Conservation (phyloP, 1,284 basidiomycete genomes). For the Laetiporus sulphureus region DNA sequence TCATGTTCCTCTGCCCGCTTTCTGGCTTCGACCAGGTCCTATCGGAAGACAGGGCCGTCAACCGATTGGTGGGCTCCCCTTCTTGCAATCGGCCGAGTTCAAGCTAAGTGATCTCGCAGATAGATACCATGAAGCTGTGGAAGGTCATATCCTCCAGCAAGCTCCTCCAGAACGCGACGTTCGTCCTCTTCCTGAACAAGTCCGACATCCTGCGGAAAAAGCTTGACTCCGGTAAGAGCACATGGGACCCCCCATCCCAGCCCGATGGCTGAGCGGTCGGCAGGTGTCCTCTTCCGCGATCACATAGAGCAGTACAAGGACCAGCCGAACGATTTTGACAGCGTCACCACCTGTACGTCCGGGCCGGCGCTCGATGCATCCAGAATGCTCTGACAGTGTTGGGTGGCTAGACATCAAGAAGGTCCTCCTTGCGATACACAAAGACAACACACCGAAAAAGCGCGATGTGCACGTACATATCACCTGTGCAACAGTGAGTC, state of each 20-base stretch:
- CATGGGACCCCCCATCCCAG: not conserved
- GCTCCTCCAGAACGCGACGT: conserved; percentile 41
- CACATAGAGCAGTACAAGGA: conserved; percentile 47
- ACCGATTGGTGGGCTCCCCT: conserved; percentile 38
- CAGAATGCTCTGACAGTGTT: too few relatives aligned
- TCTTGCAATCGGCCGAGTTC: not conserved
- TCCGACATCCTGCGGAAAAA: conserved; percentile 49
- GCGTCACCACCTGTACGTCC: conserved; percentile 48
- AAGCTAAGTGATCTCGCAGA: conserved; percentile 21
- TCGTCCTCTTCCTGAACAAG: conserved; percentile 59
- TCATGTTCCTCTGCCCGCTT: conserved; percentile 57
- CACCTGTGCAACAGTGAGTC: conserved; percentile 42
- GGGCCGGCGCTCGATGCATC: too few relatives aligned
- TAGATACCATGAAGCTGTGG: conserved; percentile 54
- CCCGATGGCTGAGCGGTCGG: not conserved
- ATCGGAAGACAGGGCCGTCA: conserved; percentile 45
- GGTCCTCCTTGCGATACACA: conserved; percentile 44
- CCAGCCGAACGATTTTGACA: conserved; percentile 43
- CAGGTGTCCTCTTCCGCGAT: conserved; percentile 41
- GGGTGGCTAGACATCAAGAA: conserved; percentile 45
- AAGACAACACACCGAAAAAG: conserved; percentile 37
- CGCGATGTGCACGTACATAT: conserved; percentile 46
- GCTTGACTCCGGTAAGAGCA: conserved; percentile 32
- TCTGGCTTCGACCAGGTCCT: conserved; percentile 57
- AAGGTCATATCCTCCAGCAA: conserved; percentile 49